phyloP scores from a whole-genome alignment of 805 yeast species.

The Nakazawaea peltata region DNA sequence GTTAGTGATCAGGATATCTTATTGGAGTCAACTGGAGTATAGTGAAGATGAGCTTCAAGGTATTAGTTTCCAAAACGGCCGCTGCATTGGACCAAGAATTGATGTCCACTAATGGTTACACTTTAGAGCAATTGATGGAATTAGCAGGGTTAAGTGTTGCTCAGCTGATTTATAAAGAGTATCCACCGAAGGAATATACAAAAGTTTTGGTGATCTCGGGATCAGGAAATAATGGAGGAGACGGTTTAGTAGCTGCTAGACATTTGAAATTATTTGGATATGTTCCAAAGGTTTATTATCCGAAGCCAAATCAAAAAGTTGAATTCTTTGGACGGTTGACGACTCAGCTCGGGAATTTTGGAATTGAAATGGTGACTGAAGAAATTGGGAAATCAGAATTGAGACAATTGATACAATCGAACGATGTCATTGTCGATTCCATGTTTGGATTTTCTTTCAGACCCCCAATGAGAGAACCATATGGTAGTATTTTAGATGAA shows the following conservation, averaged over 20 bases:
- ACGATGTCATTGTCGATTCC: conserved; percentile 63
- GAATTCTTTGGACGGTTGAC: conserved; percentile 52
- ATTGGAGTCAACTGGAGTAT: not conserved
- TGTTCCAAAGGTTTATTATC: conserved; percentile 71
- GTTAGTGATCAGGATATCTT: not conserved
- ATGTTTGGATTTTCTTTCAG: conserved; percentile 90
- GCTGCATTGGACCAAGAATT: conserved; percentile 75
- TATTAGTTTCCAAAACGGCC: conserved; percentile 49
- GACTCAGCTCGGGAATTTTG: conserved; percentile 58
- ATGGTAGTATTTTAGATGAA: conserved; percentile 36
- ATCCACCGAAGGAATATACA: conserved; percentile 40
- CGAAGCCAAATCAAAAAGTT: conserved; percentile 51
- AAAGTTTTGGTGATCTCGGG: conserved; percentile 73
- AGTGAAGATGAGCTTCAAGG: conserved; percentile 24
- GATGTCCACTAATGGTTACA: conserved; percentile 78
- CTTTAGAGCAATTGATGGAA: conserved; percentile 90
- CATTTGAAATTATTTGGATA: conserved; percentile 79
- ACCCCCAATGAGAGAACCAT: conserved; percentile 83
- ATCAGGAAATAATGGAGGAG: conserved; percentile 97
- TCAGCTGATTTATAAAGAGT: conserved; percentile 64
- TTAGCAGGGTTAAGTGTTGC: conserved; percentile 95
- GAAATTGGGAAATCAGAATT: conserved; percentile 20
- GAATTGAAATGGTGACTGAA: conserved; percentile 47
- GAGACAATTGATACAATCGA: conserved; percentile 19
- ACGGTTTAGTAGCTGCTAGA: conserved; percentile 92